Evolutionary conservation across 768 basidiomycete species (phyloP), one percentile per base, ranked within the genome.

Genomic region (Tubosaeta sp.): DNA sequence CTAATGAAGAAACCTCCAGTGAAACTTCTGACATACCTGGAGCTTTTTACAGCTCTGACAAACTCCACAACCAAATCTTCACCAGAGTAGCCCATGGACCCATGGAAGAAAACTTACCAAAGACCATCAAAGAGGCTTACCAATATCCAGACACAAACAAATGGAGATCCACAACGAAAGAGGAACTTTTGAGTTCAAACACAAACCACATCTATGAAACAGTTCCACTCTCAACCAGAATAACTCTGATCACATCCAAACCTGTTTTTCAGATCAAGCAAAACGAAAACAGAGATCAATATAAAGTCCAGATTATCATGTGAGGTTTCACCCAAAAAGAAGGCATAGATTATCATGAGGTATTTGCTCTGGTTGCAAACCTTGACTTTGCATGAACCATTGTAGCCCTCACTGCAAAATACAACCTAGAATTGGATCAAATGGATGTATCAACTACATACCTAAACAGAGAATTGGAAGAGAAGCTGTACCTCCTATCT

Each of bases 401-500:
- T 34, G 27, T 47, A 6, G 5, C 46, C 8, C 35, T 47, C 27
- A 35, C 46, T 16, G 14, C 35, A 1, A 47, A 47, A 12, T 26
- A 47, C 34, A 47, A 47, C 22, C 11, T 50, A 1, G 44, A 54
- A 9, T 5, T 46, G 0, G 53, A 54, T 2, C 48, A 54, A 25
- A 54, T 54, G 48, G 48, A 54, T 4, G 9, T 54, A 2, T 54
- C 32, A 1, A 54, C 38, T 0, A 48, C 37, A 6, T 54, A 54
- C 3, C n/a, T 54, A 0, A 54, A 70, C 43, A 60, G 67, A 1
- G 46, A 63, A 1, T 47, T 71, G 4, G 57, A 63, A n/a, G 56
- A 66, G 16, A 59, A 56, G 0, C 54, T 70, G 19, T 71, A 70
- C 57, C 62, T 71, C 48, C 34, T 46, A 4, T 62, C 56, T 37